phyloP scores from a whole-genome alignment of 192 early-diverging fungal species.

The Gigaspora rosea region DNA sequence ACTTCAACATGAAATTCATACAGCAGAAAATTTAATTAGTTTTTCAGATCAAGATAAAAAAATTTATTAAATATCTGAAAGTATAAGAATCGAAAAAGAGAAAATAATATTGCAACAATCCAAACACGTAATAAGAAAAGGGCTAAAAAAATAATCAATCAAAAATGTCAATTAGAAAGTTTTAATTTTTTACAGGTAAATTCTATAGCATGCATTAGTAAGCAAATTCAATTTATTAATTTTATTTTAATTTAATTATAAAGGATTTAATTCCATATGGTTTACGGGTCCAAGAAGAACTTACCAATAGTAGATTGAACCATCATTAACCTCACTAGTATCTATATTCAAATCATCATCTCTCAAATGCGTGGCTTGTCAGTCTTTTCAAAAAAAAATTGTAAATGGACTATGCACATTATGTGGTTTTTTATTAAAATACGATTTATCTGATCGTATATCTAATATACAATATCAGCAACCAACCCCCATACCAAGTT shows the following conservation, averaged over 20 bases:
- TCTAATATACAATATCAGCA: not conserved
- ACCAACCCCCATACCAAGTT: not conserved
- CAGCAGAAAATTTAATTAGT: not conserved
- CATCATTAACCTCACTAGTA: not conserved
- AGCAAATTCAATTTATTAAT: not conserved
- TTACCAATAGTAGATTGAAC: conserved; percentile 2
- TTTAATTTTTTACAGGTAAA: no score
- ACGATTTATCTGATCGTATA: conserved; percentile 6
- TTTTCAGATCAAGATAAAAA: conserved; percentile 1
- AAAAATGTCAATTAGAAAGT: no score
- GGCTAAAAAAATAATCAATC: not conserved
- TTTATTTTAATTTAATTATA: conserved; percentile 6
- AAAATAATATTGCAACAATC: not conserved
- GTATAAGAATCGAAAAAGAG: not conserved
- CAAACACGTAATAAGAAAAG: not conserved
- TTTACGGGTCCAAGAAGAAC: not conserved
- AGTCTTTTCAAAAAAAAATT: not conserved
- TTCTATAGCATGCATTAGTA: not conserved
- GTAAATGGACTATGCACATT: not conserved
- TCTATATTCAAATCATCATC: conserved; percentile 6
- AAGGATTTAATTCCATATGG: conserved; percentile 8
- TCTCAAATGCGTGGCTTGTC: conserved; percentile 5
- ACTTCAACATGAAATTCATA: not conserved
- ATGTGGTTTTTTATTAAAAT: not conserved
- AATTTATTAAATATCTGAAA: not conserved